Base-by-base conservation (phyloP, 2,329 filamentous ascomycete species). In the Alternaria sp. region DNA sequence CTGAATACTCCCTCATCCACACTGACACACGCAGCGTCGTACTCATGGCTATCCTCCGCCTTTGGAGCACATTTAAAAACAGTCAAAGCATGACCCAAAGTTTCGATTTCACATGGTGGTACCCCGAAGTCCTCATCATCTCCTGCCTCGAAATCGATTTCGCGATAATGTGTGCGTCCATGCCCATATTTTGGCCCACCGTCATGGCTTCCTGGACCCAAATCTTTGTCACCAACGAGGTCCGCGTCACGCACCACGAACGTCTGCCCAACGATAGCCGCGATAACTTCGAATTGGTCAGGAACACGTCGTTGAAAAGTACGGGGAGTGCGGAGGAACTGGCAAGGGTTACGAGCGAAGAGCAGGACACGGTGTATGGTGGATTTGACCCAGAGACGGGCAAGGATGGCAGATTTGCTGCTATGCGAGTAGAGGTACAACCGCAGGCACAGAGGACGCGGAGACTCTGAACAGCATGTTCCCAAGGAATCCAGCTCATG, bases 131-230 rank as follows among this genome's bases (percentile, higher is more conserved):
- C 4, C 57, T 76, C n/a, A 71, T 78, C 36, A 66, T 79, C 45
- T 74, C 73, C 13, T 73, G 68, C 49, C 66, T 79, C 32, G 77
- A 79, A 59, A 65, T 79, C 52, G 72, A 78, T 32, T 73, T 79
- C 47, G 77, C 77, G 13, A 78, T 79, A 58, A 74, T 78, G 23
- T 78, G 73, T 64, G 77, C 76, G 28, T 77, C 74, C 9, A 76
- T 80, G 61, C 77, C 77, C 15, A 78, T 79, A 32, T 79, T 80
- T 69, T 80, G 77, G 77, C 77, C 76, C 7, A 63, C 70, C 13
- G 65, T 80, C 32, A 59, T 73, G 12, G 54, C 67, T n/a, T 68
- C 69, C n/a, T 69, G 69, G 47, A 71, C 66, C 10, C 67, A 75
- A 7, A 80, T 79, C 32, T 76, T 78, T 46, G 73, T 79, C 44